A percentile compares a stretch with the other conserved stretches of the same genome.
Conservation (phyloP, 2,329 filamentous ascomycete species). For the Lizonia empirigonia region DNA sequence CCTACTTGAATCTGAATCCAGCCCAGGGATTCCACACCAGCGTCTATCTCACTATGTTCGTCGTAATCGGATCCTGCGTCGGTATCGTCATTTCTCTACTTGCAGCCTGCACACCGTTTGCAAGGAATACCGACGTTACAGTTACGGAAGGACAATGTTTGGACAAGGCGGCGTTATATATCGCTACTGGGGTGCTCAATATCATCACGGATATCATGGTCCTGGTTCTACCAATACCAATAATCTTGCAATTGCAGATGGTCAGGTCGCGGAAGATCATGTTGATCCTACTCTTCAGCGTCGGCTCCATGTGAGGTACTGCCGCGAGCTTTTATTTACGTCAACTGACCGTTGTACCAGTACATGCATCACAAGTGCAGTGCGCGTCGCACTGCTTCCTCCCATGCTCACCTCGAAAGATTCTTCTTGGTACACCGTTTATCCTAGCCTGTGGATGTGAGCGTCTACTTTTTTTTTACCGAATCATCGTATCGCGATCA, state of each 20-base stretch:
- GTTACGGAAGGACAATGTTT: constrained; percentile 21
- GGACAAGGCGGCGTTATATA: constrained; percentile 24
- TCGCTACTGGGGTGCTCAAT: constrained; percentile 25
- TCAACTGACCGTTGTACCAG: constrained; percentile 4
- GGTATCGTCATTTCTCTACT: constrained; percentile 25
- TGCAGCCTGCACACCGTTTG: constrained; percentile 24
- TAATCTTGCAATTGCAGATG: constrained; percentile 23
- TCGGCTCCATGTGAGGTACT: constrained; percentile 13
- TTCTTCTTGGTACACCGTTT: constrained; percentile 18
- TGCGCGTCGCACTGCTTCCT: constrained; percentile 17
- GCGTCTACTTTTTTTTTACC: background rate
- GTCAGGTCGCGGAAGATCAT: constrained; percentile 18
- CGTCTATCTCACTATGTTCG: constrained; percentile 23
- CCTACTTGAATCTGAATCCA: constrained; percentile 18
- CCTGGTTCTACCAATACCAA: constrained; percentile 18
- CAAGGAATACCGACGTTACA: constrained; percentile 24
- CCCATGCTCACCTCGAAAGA: constrained; percentile 19
- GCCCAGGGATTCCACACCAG: constrained; percentile 6
- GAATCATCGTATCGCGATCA: background rate
- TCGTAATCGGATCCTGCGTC: constrained; percentile 23
- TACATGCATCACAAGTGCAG: constrained; percentile 22
- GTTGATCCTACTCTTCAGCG: constrained; percentile 21
- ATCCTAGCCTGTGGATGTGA: constrained; percentile 23
- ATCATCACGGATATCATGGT: constrained; percentile 26
- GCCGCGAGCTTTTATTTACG: background rate